Evolutionary conservation across 768 basidiomycete genomes (phyloP), one percentile per base, ranked within the genome.

Genomic region (Boletus tomentosulus): DNA sequence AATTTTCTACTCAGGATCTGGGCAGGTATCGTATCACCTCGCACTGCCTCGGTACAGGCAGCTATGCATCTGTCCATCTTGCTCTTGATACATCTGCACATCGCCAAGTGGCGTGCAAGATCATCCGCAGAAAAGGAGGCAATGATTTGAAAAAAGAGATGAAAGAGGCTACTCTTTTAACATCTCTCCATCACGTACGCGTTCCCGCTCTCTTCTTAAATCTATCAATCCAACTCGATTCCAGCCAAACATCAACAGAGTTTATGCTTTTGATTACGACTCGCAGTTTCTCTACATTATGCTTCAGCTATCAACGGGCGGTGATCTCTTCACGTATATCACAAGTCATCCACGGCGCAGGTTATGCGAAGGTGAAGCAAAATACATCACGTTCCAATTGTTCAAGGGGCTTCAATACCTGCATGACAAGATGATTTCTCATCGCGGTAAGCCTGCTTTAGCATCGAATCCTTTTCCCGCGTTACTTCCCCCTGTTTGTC

Each of bases 281-380:
- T 73, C 78, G 1, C 76, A 77, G 59, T 86, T 85, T 64, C 75
- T 87, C 80, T 86, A 91, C 66, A 88, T 92, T 41, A 91, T 92
- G 69, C 82, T 92, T 33, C 86, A 92, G 67, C 75, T 92, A 8
- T 91, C 87, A 61, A 91, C 89, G 0, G 89, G 90, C 10, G 90
- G 89, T 24, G 90, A 92, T 63, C 78, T 92, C n/a, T 92, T 92
- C 68, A 88, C 87, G 3, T 91, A 92, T 68, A 86, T 92, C 58
- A 83, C 81, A 15, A 83, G 77, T 51, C 78, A 83, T 55, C 71
- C 78, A 16, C 78, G 79, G 25, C 73, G 71, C 33, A 79, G 75
- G 51, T 74, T 92, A 16, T 83, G 82, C 57, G 87, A 91, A 72
- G 85, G 87, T 15, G 90, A 92, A 68, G 83, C 85, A 7, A 90